Base-by-base conservation (phyloP, 352 stramenopile genomes). In the Lagenidium giganteum region DNA sequence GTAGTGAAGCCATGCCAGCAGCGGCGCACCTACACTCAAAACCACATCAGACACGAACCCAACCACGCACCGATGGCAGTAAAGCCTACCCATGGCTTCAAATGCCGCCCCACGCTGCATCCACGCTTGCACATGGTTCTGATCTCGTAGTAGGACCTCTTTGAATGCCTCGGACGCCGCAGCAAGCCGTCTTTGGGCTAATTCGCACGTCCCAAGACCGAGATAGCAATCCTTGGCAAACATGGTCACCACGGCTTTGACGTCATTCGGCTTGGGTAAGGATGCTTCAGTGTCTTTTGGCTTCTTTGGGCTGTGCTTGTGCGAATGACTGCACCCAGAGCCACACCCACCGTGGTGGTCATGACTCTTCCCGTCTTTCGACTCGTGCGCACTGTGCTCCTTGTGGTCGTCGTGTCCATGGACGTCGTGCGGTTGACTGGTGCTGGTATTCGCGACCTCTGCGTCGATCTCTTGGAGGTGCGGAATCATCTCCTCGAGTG, bases 1-100 rank as follows among this genome's bases (percentile, higher is more conserved):
- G 45, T 65, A 89, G 30, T 89, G 77, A n/a, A 89, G 38, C 69
- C 83, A 74, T 1, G 77, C 77, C 13, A 89, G 53, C 23, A 89
- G 37, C 12, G 70, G 54, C n/a, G 67, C 62, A 12, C 55, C 61
- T 70, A 43, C 25, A 39, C 2, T 16, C 32, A 38, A 22, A 20
- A 25, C 20, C 29, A 38, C 32, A 38, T 13, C 32, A 18, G 32
- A 20, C 16, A 38, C 11, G 16, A 18, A 28, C 23, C 8, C 21
- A 28, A 42, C 36, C 36, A 28, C 36, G 20, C 16, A 42, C 20
- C 36, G 12, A 24, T 28, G 16, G 23, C 11, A 43, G 21, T 43
- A 29, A 13, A 23, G 11, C 40, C 28, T 37, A 61, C 59, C 54
- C 64, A 89, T 79, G 0, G 27, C 27, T 39, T 86, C 73, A 48